phyloP scores from a whole-genome alignment of 1,284 basidiomycete genomes.

The Flammula alnicola region DNA sequence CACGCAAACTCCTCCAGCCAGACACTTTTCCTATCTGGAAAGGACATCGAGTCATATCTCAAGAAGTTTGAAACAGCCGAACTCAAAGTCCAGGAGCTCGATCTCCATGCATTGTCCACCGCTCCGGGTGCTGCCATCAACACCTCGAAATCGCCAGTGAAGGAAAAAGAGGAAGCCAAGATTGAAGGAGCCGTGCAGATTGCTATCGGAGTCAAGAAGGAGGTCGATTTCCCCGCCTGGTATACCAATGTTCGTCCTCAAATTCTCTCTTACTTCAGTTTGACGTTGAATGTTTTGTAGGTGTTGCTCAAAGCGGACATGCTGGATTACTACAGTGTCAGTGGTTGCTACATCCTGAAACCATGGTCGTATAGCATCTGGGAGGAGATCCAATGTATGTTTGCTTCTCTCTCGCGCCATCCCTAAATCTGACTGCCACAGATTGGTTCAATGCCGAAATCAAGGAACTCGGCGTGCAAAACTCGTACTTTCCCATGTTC shows the following conservation, averaged over 20 bases:
- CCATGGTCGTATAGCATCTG: conserved; percentile 98
- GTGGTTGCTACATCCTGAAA: conserved; percentile 98
- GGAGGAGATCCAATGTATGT: conserved; percentile 96
- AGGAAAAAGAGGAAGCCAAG: conserved; percentile 77
- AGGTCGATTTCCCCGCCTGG: conserved; percentile 93
- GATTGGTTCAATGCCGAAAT: conserved; percentile 93
- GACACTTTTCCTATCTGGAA: conserved; percentile 79
- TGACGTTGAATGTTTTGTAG: conserved; percentile 43
- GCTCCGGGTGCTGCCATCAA: conserved; percentile 40
- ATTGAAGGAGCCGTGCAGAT: conserved; percentile 90
- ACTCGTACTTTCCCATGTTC: conserved; percentile 99
- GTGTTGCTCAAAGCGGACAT: conserved; percentile 99
- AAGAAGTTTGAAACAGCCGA: conserved; percentile 69
- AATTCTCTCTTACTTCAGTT: neutral
- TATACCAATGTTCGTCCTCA: conserved; percentile 84
- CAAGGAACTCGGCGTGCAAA: conserved; percentile 94
- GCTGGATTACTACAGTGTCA: conserved; percentile 99
- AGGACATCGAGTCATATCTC: conserved; percentile 77
- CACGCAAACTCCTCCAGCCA: conserved; percentile 74
- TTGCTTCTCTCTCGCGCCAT: no score
- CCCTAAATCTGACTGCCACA: no score
- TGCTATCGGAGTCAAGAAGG: conserved; percentile 93
- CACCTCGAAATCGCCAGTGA: conserved; percentile 46
- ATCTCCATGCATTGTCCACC: conserved; percentile 68
- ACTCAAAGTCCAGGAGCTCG: conserved; percentile 69